Percentiles rank a stretch among this genome's conserved stretches.
These are phyloP conservation scores for Dictyostelium citrinum DNA, from an alignment of 78 protist genomes.

Conservation along the genomic window DNA sequence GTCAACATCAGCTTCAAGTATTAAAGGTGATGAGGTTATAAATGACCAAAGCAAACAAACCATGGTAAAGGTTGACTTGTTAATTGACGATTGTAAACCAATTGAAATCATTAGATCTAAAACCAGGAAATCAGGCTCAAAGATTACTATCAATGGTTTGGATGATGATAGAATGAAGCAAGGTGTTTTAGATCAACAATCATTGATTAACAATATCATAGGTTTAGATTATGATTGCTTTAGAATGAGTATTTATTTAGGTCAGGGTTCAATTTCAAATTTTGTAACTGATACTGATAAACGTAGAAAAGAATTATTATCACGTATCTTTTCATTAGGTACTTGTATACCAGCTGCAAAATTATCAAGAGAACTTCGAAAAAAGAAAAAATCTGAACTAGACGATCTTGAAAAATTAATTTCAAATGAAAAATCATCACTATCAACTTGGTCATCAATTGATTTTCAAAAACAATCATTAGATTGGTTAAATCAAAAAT, in stretches of 20 bases:
- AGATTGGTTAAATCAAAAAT: not conserved
- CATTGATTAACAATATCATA: constrained; percentile 10
- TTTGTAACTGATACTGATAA: constrained; percentile 49
- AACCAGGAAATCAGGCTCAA: constrained; percentile 15
- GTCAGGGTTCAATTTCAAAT: constrained; percentile 60
- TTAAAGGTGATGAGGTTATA: constrained; percentile 71
- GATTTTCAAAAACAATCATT: not conserved
- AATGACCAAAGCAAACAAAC: constrained; percentile 17
- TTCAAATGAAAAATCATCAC: not conserved
- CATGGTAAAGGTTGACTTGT: not conserved
- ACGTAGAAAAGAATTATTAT: constrained; percentile 45
- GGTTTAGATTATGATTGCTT: constrained; percentile 67
- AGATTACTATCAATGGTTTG: constrained; percentile 21
- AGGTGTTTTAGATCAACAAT: constrained; percentile 56
- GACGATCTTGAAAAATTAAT: not conserved
- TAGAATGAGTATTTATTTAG: constrained; percentile 72
- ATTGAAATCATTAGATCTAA: constrained; percentile 24
- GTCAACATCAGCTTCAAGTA: not conserved
- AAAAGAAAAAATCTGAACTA: constrained; percentile 14
- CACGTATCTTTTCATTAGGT: constrained; percentile 49
- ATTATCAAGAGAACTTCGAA: constrained; percentile 17
- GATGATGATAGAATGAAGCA: not conserved
- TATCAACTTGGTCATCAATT: constrained; percentile 31
- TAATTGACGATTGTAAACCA: constrained; percentile 18
- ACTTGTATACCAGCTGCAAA: constrained; percentile 54